Percentiles rank a stretch among this genome's conserved stretches.
These are phyloP conservation scores for Cetradonia linearis DNA, from an alignment of 495 filamentous ascomycete species.

Conservation along the genomic window DNA sequence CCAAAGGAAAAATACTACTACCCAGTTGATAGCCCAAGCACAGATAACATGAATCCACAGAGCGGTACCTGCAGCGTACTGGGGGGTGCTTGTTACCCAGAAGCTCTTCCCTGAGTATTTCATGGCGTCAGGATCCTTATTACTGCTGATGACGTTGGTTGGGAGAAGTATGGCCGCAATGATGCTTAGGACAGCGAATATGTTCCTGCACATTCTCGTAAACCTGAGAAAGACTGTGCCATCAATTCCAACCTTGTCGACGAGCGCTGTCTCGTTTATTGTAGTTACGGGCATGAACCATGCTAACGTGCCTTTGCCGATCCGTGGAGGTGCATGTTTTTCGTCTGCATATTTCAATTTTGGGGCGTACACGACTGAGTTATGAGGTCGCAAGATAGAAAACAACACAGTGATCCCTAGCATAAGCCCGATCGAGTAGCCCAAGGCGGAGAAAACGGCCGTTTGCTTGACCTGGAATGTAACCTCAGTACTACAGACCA, in stretches of 20 bases:
- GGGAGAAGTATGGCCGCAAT: slow-evolving; percentile 73
- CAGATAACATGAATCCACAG: slow-evolving; percentile 75
- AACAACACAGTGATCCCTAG: slow-evolving; percentile 64
- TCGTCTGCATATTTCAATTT: slow-evolving; percentile 87
- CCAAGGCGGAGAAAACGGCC: slow-evolving; percentile 71
- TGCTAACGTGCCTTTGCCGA: slow-evolving; percentile 75
- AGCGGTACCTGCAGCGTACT: slow-evolving; percentile 38
- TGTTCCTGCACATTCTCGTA: slow-evolving; percentile 81
- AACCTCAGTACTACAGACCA: not conserved
- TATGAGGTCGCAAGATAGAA: slow-evolving; percentile 81
- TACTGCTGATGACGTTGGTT: slow-evolving; percentile 55
- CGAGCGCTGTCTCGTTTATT: slow-evolving; percentile 63
- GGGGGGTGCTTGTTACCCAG: slow-evolving; percentile 46
- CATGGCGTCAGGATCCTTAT: slow-evolving; percentile 24
- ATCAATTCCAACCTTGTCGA: slow-evolving; percentile 77
- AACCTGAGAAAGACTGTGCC: slow-evolving; percentile 84
- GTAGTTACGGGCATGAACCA: slow-evolving; percentile 72
- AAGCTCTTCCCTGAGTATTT: slow-evolving; percentile 22
- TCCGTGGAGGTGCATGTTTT: slow-evolving; percentile 83
- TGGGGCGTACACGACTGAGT: slow-evolving; percentile 85
- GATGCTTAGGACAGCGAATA: slow-evolving; percentile 64
- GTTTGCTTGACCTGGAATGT: slow-evolving; percentile 43
- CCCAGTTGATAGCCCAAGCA: slow-evolving; percentile 67
- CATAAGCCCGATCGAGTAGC: slow-evolving; percentile 67
- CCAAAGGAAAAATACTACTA: slow-evolving; percentile 77